A percentile compares a stretch with the other conserved stretches of the same genome.
phyloP scores from a whole-genome alignment of 164 flowering plant genomes.

The Buxus sempervirens region DNA sequence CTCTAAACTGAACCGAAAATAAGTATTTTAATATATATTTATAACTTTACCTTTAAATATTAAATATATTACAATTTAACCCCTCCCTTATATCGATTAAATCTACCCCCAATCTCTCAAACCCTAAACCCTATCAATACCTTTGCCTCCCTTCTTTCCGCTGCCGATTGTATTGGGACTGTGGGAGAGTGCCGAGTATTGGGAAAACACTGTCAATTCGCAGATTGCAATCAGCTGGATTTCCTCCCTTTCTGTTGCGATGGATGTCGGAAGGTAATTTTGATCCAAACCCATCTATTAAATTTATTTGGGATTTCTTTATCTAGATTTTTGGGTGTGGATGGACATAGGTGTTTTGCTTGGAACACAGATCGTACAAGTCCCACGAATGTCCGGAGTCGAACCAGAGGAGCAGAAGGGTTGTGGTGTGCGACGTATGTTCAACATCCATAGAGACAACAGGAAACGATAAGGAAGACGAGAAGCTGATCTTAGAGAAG shows the following conservation, averaged over 20 bases:
- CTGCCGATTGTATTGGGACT: too few species aligned
- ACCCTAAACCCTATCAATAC: too few species aligned
- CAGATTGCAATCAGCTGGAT: conserved; percentile 80
- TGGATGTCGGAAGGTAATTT: conserved; percentile 53
- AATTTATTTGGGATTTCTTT: neutral
- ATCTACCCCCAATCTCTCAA: too few species aligned
- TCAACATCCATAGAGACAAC: conserved; percentile 67
- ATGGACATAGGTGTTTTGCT: conserved; percentile 55
- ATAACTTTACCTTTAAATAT: too few species aligned
- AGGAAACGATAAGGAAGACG: conserved; percentile 35
- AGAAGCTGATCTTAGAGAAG: conserved; percentile 34
- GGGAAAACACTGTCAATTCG: conserved; percentile 71
- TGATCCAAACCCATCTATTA: too few species aligned
- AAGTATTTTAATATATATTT: too few species aligned
- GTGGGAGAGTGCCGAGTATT: too few species aligned
- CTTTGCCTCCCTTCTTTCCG: too few species aligned
- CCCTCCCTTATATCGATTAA: too few species aligned
- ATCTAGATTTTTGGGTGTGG: neutral
- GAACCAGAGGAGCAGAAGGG: conserved; percentile 60
- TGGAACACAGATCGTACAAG: conserved; percentile 69
- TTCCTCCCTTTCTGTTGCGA: conserved; percentile 85
- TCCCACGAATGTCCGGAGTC: conserved; percentile 73
- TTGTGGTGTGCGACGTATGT: conserved; percentile 65
- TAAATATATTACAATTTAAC: too few species aligned
- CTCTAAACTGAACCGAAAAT: too few species aligned